A percentile compares a stretch with the other conserved stretches of the same genome.
Evolutionary conservation across 1,284 basidiomycete species (phyloP).

Genomic region (Nidula niveotomentosa): DNA sequence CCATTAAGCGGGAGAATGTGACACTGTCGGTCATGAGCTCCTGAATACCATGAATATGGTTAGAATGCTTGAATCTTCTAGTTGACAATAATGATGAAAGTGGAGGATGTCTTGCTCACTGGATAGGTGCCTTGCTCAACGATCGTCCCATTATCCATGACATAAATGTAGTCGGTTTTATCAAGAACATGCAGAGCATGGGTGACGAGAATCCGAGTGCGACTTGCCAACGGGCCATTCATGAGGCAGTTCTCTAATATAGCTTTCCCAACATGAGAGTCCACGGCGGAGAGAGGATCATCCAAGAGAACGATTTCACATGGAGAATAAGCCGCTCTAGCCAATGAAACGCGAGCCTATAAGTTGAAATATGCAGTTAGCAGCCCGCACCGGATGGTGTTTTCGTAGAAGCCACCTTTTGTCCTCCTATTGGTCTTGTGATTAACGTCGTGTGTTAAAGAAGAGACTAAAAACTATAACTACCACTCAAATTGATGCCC

Average conservation of each 20-base stretch:
- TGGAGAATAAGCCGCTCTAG: slow-evolving; percentile 71
- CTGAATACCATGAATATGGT: slow-evolving; percentile 19
- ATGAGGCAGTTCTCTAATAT: slow-evolving; percentile 59
- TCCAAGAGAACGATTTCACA: slow-evolving; percentile 67
- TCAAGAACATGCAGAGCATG: slow-evolving; percentile 68
- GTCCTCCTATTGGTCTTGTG: slow-evolving; percentile 32
- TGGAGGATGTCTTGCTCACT: slow-evolving; percentile 20
- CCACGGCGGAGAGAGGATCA: slow-evolving; percentile 67
- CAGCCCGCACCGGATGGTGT: not conserved
- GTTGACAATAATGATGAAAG: not conserved
- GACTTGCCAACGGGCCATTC: slow-evolving; percentile 46
- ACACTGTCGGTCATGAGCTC: slow-evolving; percentile 51
- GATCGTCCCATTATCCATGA: slow-evolving; percentile 64
- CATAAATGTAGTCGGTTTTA: slow-evolving; percentile 60
- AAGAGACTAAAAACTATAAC: not conserved
- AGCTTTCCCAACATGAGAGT: slow-evolving; percentile 57
- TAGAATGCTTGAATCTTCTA: not conserved
- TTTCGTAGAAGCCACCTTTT: slow-evolving; percentile 33
- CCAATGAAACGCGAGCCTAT: slow-evolving; percentile 73
- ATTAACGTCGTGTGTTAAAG: not conserved
- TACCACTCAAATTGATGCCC: slow-evolving; percentile 41
- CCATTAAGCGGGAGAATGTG: slow-evolving; percentile 59
- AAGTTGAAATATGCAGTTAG: not conserved
- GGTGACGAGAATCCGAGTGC: slow-evolving; percentile 69
- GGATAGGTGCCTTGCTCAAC: slow-evolving; percentile 57